phyloP scores from a whole-genome alignment of 2,329 filamentous ascomycete species.

The Colletotrichum shisoi region DNA sequence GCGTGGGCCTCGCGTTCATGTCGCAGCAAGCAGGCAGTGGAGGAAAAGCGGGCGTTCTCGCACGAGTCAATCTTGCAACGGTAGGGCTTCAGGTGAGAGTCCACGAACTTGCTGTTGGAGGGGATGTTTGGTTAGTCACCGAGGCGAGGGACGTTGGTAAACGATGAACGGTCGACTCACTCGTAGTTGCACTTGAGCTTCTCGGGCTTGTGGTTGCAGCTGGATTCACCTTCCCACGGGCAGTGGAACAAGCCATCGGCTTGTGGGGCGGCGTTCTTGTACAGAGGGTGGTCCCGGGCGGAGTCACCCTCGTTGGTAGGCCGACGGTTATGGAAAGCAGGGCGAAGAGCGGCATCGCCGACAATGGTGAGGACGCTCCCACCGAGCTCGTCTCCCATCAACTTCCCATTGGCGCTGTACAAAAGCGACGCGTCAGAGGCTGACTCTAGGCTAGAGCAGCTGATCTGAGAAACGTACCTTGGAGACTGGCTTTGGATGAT shows the following conservation, averaged over 20 bases:
- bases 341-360: conserved; percentile 50
- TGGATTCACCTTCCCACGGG: conserved; percentile 76
- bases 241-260: conserved; percentile 90
- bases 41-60: conserved; percentile 88
- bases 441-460: conserved; percentile 37
- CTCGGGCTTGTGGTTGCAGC: conserved; percentile 88
- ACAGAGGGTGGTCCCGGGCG: conserved; percentile 72
- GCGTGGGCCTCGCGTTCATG: conserved; percentile 96
- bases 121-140: conserved; percentile 43
- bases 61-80: conserved; percentile 88
- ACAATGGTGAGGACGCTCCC: conserved; percentile 44
- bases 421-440: conserved; percentile 46
- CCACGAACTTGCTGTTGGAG: conserved; percentile 83
- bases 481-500: conserved; percentile 60
- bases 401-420: conserved; percentile 52
- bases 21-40: conserved; percentile 90
- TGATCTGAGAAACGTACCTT: conserved; percentile 56
- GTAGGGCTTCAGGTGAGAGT: conserved; percentile 96
- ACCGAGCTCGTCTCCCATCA: conserved; percentile 40
- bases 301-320: conserved; percentile 63
- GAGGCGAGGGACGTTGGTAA: conserved; percentile 6
- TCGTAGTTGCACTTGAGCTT: conserved; percentile 99
- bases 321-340: conserved; percentile 57
- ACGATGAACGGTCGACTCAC: conserved; percentile 63
- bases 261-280: conserved; percentile 70